Conservation (phyloP, 2,329 filamentous ascomycete genomes). For the Epichloe brachyelytri region DNA sequence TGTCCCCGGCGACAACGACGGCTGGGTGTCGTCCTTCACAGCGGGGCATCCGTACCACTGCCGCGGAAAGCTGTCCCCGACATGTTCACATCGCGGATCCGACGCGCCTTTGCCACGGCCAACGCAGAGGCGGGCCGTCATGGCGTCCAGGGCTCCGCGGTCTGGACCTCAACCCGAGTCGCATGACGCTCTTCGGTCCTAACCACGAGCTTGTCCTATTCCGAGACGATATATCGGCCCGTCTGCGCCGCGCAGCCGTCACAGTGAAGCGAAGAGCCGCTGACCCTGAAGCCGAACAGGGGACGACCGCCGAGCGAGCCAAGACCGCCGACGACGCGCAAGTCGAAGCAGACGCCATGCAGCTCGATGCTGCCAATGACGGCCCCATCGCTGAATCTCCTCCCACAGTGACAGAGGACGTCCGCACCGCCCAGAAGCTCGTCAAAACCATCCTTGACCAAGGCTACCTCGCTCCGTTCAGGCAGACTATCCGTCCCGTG, state of each 20-base stretch:
- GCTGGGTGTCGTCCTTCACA: conserved; percentile 82
- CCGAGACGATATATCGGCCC: conserved; percentile 71
- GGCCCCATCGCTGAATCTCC: conserved; percentile 9
- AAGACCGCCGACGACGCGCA: conserved; percentile 10
- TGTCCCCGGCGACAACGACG: conserved; percentile 91
- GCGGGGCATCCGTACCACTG: conserved; percentile 56
- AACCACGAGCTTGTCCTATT: conserved; percentile 79
- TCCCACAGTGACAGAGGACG: conserved; percentile 27
- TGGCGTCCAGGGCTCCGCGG: conserved; percentile 37
- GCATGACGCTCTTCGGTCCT: conserved; percentile 75
- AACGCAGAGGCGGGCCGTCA: conserved; percentile 53
- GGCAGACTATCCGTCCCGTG: conserved; percentile 63
- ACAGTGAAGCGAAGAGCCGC: conserved; percentile 41
- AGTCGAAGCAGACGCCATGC: conserved; percentile 22
- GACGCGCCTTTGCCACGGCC: conserved; percentile 65
- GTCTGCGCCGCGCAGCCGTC: conserved; percentile 65
- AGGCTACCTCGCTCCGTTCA: conserved; percentile 77
- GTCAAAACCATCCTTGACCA: conserved; percentile 90
- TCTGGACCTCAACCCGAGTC: conserved; percentile 84
- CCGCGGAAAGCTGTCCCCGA: conserved; percentile 66
- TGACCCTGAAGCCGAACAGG: conserved; percentile 22
- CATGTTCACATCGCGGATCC: conserved; percentile 78
- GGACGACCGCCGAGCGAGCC: conserved; percentile 3
- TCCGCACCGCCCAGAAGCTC: conserved; percentile 56
- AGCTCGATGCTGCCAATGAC: conserved; percentile 28